phyloP scores from a whole-genome alignment of 345 rosid genomes.

The Sonneratia caseolaris region DNA sequence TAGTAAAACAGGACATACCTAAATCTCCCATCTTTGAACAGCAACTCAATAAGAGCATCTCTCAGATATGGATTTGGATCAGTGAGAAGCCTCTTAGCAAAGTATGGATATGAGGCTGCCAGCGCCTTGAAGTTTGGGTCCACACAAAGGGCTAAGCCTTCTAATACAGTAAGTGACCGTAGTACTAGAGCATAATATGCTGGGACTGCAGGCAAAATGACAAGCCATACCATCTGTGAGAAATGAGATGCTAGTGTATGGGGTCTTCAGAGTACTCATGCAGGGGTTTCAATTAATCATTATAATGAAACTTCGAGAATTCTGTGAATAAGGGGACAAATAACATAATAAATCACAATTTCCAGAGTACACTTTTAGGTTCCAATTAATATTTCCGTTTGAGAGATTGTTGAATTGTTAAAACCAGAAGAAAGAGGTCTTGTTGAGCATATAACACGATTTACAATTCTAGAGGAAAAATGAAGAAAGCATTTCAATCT shows the following conservation, averaged over 20 bases:
- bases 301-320: not conserved
- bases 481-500: not conserved
- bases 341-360: too few species aligned
- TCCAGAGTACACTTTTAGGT: too few species aligned
- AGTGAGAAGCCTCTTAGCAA: slow-evolving; percentile 96
- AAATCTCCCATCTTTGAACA: slow-evolving; percentile 90
- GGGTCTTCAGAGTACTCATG: not conserved
- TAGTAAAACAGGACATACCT: slow-evolving; percentile 33
- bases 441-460: too few species aligned
- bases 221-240: slow-evolving; percentile 8
- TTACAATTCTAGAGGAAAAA: not conserved
- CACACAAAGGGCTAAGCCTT: slow-evolving; percentile 84
- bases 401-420: not conserved
- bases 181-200: slow-evolving; percentile 86
- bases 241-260: not conserved
- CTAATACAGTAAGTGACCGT: slow-evolving; percentile 95
- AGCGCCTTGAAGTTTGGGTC: slow-evolving; percentile 92
- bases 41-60: slow-evolving; percentile 92
- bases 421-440: not conserved
- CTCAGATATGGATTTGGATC: slow-evolving; percentile 93
- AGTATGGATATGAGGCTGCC: slow-evolving; percentile 94
- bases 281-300: not conserved
- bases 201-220: slow-evolving; percentile 56
- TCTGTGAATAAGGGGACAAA: too few species aligned
- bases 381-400: too few species aligned